Evolutionary conservation across 352 stramenopile genomes (phyloP).

Genomic region (Halophytophthora polymorphica): DNA sequence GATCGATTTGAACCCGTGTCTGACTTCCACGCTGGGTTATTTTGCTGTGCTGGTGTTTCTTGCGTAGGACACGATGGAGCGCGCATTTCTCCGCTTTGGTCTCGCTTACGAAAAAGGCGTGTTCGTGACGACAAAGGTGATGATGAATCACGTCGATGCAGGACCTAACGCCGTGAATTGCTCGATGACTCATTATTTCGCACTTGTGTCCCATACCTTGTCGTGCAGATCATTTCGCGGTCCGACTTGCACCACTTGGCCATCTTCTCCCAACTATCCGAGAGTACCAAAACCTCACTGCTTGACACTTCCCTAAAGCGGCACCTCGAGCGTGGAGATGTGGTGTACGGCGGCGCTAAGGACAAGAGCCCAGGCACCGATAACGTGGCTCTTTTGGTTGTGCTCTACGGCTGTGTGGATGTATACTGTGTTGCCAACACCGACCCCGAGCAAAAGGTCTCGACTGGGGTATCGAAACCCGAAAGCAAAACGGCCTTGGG

Average conservation of each 20-base stretch:
- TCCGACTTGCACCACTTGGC: slow-evolving; percentile 38
- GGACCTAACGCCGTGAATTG: too few relatives aligned
- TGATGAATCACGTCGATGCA: neutral
- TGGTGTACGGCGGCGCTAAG: slow-evolving; percentile 10
- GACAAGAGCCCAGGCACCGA: slow-evolving; percentile 2
- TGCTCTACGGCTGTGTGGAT: slow-evolving; percentile 42
- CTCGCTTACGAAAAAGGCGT: slow-evolving; percentile 26
- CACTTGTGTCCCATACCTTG: neutral
- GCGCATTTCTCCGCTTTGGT: slow-evolving; percentile 22
- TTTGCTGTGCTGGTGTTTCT: neutral
- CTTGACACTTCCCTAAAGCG: slow-evolving; percentile 24
- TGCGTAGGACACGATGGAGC: slow-evolving; percentile 24
- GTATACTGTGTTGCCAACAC: slow-evolving; percentile 35
- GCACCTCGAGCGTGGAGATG: slow-evolving; percentile 15
- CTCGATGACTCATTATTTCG: neutral
- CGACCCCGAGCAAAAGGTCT: neutral
- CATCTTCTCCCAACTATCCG: slow-evolving; percentile 40
- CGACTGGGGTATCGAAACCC: too few relatives aligned
- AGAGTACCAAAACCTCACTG: slow-evolving; percentile 23
- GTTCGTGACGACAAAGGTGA: slow-evolving; percentile 15
- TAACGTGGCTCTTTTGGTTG: slow-evolving; percentile 25
- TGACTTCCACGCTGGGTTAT: neutral
- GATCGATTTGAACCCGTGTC: too few relatives aligned
- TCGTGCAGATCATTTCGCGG: slow-evolving; percentile 3
- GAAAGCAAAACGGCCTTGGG: too few relatives aligned